A percentile compares a stretch with the other conserved stretches of the same genome.
Evolutionary conservation across 306 rosid genomes (phyloP).

Genomic region (Lathyrus sativus): DNA sequence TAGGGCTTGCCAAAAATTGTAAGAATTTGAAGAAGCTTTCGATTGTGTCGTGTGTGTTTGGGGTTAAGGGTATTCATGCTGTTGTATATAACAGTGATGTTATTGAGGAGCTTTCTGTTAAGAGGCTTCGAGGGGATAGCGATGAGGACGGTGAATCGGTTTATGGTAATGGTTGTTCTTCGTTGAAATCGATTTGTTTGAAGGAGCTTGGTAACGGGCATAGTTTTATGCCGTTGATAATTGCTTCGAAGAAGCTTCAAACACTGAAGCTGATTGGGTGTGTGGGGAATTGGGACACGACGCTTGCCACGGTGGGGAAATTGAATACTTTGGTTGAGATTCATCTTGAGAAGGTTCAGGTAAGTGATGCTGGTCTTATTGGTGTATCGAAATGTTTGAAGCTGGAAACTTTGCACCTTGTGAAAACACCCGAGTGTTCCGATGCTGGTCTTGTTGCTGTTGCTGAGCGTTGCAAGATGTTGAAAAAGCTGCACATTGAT

Average conservation of each 20-base stretch:
- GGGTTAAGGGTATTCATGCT: constrained; percentile 62
- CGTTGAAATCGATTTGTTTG: constrained; percentile 64
- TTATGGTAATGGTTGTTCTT: constrained; percentile 30
- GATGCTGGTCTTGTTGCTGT: constrained; percentile 61
- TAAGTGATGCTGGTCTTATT: constrained; percentile 40
- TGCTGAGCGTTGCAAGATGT: constrained; percentile 57
- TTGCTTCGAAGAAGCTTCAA: constrained; percentile 58
- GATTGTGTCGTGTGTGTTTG: constrained; percentile 68
- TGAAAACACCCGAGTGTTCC: constrained; percentile 75
- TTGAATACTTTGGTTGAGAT: constrained; percentile 54
- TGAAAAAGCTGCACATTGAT: constrained; percentile 90
- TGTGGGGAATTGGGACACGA: constrained; percentile 81
- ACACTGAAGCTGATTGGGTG: constrained; percentile 75
- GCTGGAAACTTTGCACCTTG: constrained; percentile 58
- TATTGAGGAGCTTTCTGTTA: constrained; percentile 75
- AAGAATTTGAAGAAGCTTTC: constrained; percentile 73
- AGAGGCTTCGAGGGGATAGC: constrained; percentile 67
- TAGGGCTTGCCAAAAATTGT: constrained; percentile 57
- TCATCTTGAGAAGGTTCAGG: constrained; percentile 81
- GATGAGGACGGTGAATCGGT: constrained; percentile 37
- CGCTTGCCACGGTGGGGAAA: constrained; percentile 51
- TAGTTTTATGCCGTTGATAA: constrained; percentile 58
- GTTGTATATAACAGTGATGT: constrained; percentile 49
- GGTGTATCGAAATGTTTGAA: constrained; percentile 43
- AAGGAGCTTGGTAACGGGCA: constrained; percentile 75